phyloP scores from a whole-genome alignment of 2,329 filamentous ascomycete species.

The Dactylonectria estremocensis region DNA sequence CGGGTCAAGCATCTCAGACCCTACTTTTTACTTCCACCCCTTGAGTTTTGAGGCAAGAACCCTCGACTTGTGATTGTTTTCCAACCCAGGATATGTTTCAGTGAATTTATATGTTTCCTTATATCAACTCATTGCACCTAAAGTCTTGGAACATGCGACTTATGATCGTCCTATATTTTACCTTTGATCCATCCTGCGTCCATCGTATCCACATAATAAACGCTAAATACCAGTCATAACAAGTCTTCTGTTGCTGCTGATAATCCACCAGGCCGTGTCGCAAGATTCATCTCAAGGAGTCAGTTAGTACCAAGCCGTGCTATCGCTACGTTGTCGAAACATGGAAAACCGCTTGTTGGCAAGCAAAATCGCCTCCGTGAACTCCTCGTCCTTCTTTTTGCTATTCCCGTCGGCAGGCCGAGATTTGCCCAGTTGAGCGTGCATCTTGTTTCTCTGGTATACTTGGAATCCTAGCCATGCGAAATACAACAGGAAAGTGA shows the following conservation, averaged over 20 bases:
- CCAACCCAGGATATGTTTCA: no score
- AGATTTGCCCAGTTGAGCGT: background rate
- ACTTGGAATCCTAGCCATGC: slow-evolving; percentile 52
- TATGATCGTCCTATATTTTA: no score
- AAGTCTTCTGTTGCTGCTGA: background rate
- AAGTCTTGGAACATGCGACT: background rate
- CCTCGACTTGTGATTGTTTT: no score
- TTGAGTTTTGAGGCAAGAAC: no score
- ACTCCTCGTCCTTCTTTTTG: slow-evolving; percentile 2
- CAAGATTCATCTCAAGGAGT: background rate
- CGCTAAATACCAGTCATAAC: background rate
- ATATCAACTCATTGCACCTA: background rate
- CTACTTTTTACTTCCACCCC: no score
- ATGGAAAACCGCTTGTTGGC: slow-evolving; percentile 17
- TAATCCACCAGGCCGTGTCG: no score
- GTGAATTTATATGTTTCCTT: background rate
- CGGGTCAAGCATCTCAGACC: no score
- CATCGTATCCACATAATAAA: background rate
- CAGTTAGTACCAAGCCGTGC: background rate
- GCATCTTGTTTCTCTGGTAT: slow-evolving; percentile 33
- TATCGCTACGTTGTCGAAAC: background rate
- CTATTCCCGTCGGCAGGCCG: background rate
- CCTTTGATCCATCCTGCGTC: background rate
- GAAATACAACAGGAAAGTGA: slow-evolving; percentile 55
- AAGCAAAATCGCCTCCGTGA: slow-evolving; percentile 15